These are phyloP conservation scores for Coemansia sp. DNA, from an alignment of 192 early-diverging fungal genomes.

Conservation along the genomic window DNA sequence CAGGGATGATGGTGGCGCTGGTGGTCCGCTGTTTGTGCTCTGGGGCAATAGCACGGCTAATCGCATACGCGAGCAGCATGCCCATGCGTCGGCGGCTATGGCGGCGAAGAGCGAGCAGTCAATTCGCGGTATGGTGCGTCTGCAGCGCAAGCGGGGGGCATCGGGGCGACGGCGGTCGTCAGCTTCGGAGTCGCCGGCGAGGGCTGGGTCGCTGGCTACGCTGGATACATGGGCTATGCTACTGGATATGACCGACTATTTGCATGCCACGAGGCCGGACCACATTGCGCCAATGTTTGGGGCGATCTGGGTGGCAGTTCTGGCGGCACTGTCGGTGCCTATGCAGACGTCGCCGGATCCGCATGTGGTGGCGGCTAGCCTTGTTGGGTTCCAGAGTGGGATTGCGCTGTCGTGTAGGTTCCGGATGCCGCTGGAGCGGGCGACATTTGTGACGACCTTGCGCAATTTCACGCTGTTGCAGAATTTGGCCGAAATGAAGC, in stretches of 20 bases:
- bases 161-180: not conserved
- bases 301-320: constrained; percentile 81
- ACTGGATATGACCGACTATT: constrained; percentile 57
- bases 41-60: constrained; percentile 45
- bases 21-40: constrained; percentile 41
- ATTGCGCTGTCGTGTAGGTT: constrained; percentile 82
- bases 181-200: not conserved
- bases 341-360: constrained; percentile 81
- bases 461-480: constrained; percentile 84
- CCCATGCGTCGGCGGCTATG: constrained; percentile 64
- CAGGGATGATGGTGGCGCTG: constrained; percentile 35
- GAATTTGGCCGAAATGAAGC: constrained; percentile 79
- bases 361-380: constrained; percentile 66
- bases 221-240: constrained; percentile 38
- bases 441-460: constrained; percentile 90
- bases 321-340: constrained; percentile 78
- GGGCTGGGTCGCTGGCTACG: constrained; percentile 16
- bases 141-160: constrained; percentile 32
- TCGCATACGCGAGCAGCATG: constrained; percentile 57
- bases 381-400: constrained; percentile 76
- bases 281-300: constrained; percentile 94
- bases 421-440: constrained; percentile 83
- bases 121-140: constrained; percentile 61
- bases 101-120: constrained; percentile 70
- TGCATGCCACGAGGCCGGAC: constrained; percentile 74